phyloP scores from a whole-genome alignment of 148 eudicot species.

The Mesembryanthemum crystallinum region DNA sequence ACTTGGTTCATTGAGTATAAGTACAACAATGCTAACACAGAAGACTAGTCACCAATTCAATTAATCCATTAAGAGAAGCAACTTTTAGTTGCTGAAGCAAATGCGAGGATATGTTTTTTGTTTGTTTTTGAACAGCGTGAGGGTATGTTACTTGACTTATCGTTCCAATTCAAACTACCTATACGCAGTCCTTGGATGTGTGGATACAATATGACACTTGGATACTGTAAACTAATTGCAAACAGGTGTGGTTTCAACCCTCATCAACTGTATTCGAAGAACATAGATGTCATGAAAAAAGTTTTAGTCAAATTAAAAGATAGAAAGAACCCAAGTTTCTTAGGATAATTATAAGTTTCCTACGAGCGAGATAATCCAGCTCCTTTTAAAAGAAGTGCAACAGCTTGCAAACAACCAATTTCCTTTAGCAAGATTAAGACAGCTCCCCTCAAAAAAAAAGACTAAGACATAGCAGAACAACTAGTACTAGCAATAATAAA shows the following conservation, averaged over 20 bases:
- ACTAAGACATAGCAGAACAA: neutral
- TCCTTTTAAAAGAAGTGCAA: neutral
- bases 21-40: neutral
- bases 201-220: neutral
- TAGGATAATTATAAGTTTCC: neutral
- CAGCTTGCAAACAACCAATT: too few species aligned
- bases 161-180: neutral
- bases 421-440: neutral
- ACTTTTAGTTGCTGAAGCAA: neutral
- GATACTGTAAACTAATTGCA: neutral
- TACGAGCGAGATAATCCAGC: neutral
- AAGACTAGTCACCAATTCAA: slow-evolving; percentile 3
- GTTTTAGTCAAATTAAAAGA: neutral
- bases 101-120: too few species aligned
- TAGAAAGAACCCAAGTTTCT: neutral
- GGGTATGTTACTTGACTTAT: neutral
- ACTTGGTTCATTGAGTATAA: neutral
- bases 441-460: too few species aligned
- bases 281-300: neutral
- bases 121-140: too few species aligned
- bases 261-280: neutral
- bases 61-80: neutral
- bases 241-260: neutral
- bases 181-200: neutral
- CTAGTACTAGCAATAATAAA: neutral